A percentile compares a stretch with the other conserved stretches of the same genome.
These are phyloP conservation scores for Onygena corvina DNA, from an alignment of 2,329 filamentous ascomycete species.

Conservation along the genomic window DNA sequence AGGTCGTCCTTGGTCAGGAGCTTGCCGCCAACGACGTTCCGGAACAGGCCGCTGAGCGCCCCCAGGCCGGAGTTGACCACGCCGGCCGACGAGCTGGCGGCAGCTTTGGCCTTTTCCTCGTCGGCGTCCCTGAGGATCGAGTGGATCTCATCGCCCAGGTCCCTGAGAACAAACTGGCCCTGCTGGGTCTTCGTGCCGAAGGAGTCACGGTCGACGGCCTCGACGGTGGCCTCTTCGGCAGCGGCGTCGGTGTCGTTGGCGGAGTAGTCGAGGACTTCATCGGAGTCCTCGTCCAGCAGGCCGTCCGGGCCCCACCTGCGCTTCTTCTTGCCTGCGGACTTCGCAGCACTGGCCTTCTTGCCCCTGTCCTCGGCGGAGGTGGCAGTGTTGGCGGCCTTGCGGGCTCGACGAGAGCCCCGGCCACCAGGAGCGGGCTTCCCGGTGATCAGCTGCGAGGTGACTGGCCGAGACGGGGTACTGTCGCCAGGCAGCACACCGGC, in stretches of 20 bases:
- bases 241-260: slow-evolving; percentile 39
- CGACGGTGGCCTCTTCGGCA: slow-evolving; percentile 46
- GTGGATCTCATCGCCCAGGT: slow-evolving; percentile 86
- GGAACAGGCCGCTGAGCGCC: slow-evolving; percentile 77
- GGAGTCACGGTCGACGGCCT: slow-evolving; percentile 62
- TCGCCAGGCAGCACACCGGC: slow-evolving; percentile 49
- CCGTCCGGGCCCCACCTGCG: slow-evolving; percentile 90
- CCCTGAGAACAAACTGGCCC: slow-evolving; percentile 87
- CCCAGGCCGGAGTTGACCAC: slow-evolving; percentile 68
- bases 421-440: slow-evolving; percentile 54
- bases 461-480: slow-evolving; percentile 60
- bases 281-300: slow-evolving; percentile 68
- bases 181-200: slow-evolving; percentile 79
- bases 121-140: slow-evolving; percentile 75
- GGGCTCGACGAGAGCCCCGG: slow-evolving; percentile 68
- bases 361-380: slow-evolving; percentile 59
- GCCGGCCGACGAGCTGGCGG: slow-evolving; percentile 40
- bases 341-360: slow-evolving; percentile 44
- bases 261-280: slow-evolving; percentile 84
- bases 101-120: slow-evolving; percentile 43
- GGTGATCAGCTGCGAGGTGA: slow-evolving; percentile 47
- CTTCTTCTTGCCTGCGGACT: slow-evolving; percentile 61
- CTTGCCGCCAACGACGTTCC: slow-evolving; percentile 91
- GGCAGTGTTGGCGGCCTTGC: slow-evolving; percentile 49
- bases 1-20: slow-evolving; percentile 79